phyloP scores from a whole-genome alignment of 345 rosid genomes.

The Pugionium dolabratum region DNA sequence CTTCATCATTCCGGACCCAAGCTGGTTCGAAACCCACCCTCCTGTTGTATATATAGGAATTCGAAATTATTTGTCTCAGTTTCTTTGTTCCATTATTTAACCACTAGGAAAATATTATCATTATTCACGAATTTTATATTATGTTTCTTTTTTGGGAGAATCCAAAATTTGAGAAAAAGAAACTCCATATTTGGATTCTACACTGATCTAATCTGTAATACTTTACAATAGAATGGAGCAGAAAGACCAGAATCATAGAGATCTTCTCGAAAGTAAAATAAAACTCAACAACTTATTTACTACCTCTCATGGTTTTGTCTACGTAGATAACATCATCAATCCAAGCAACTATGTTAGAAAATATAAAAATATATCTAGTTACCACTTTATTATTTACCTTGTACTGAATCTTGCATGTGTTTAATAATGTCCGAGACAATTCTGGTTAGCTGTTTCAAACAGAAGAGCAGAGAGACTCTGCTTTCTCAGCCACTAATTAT shows the following conservation, averaged over 20 bases:
- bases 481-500: conserved; percentile 63
- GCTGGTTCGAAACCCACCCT: conserved; percentile 35
- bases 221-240: conserved; percentile 19
- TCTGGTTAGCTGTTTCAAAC: conserved; percentile 81
- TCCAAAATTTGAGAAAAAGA: not conserved
- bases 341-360: conserved; percentile 60
- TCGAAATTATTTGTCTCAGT: conserved; percentile 29
- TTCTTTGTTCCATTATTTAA: conserved; percentile 38
- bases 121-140: not conserved
- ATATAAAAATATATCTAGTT: too few species aligned
- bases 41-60: conserved; percentile 45
- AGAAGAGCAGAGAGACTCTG: conserved; percentile 71
- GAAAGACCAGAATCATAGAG: conserved; percentile 6
- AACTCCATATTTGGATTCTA: not conserved
- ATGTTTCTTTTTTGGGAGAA: not conserved
- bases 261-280: not conserved
- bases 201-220: conserved; percentile 1
- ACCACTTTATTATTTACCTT: conserved; percentile 36
- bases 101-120: conserved; percentile 26
- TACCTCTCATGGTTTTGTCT: conserved; percentile 52
- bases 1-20: conserved; percentile 30
- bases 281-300: conserved; percentile 11
- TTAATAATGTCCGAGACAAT: conserved; percentile 78
- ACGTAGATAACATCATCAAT: conserved; percentile 74
- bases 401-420: conserved; percentile 80